Conservation (phyloP, 768 basidiomycete genomes). For the Astraeus odoratus region DNA sequence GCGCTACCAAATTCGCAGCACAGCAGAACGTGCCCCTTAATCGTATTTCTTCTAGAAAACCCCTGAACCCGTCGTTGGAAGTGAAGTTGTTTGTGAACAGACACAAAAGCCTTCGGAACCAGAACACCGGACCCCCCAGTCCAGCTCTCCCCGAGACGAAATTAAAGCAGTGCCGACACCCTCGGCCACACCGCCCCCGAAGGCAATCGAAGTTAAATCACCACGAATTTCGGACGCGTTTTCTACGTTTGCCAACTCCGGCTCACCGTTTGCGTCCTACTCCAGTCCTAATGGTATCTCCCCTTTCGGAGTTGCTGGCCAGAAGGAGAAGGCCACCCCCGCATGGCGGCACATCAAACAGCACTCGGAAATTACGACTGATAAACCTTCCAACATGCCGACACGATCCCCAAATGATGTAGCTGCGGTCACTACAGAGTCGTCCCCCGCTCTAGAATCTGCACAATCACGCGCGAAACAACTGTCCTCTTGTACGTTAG, state of each 20-base stretch:
- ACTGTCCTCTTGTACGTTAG: slow-evolving; percentile 13
- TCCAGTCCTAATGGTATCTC: slow-evolving; percentile 18
- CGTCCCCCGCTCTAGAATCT: no score
- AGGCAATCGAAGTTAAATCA: slow-evolving; percentile 6
- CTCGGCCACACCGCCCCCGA: slow-evolving; percentile 11
- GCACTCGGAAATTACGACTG: slow-evolving; percentile 5
- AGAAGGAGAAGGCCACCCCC: slow-evolving; percentile 13
- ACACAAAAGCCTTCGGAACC: not conserved
- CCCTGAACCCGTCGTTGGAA: not conserved
- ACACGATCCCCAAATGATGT: slow-evolving; percentile 18
- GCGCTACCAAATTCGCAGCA: not conserved
- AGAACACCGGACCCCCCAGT: slow-evolving; percentile 8
- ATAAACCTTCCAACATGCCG: slow-evolving; percentile 5
- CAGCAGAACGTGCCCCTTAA: slow-evolving; percentile 7
- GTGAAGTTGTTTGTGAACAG: slow-evolving; percentile 4
- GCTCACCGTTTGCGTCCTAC: slow-evolving; percentile 30
- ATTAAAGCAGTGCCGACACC: slow-evolving; percentile 6
- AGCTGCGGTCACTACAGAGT: no score
- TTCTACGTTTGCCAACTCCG: slow-evolving; percentile 31
- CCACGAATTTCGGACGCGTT: slow-evolving; percentile 24
- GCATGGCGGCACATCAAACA: slow-evolving; percentile 20
- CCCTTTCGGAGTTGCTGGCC: slow-evolving; percentile 16
- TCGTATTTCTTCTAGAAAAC: slow-evolving; percentile 7
- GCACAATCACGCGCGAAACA: slow-evolving; percentile 1
- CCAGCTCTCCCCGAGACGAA: slow-evolving; percentile 4